phyloP scores from a whole-genome alignment of 2,329 filamentous ascomycete species.

The Stachybotrys chlorohalonatus region DNA sequence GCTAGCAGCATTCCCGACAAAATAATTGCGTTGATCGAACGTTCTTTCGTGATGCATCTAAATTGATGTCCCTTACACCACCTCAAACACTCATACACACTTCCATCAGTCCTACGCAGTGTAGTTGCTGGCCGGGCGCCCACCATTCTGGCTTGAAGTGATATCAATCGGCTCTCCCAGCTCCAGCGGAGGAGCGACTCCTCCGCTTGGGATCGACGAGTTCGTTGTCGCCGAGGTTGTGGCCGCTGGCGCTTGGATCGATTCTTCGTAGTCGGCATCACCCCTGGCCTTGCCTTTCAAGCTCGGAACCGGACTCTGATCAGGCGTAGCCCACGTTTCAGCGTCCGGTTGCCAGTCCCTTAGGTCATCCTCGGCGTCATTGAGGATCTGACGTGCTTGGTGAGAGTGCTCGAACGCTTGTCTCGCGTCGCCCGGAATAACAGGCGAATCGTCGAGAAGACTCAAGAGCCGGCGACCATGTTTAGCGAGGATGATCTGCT shows the following conservation, averaged over 20 bases:
- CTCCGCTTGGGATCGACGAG: too few relatives aligned
- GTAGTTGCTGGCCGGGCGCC: too few relatives aligned
- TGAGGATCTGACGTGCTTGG: constrained; percentile 75
- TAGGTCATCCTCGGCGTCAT: constrained; percentile 86
- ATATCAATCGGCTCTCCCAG: too few relatives aligned
- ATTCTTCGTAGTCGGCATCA: neutral
- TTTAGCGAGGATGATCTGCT: constrained; percentile 88
- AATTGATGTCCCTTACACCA: too few relatives aligned
- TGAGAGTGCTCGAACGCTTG: constrained; percentile 56
- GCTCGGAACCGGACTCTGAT: constrained; percentile 12
- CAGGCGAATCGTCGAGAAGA: constrained; percentile 79
- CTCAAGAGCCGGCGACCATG: constrained; percentile 80
- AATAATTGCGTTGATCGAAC: too few relatives aligned
- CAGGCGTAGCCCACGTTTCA: constrained; percentile 19
- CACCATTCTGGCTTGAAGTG: too few relatives aligned
- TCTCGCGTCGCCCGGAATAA: constrained; percentile 75
- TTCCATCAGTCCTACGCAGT: too few relatives aligned
- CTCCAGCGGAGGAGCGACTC: too few relatives aligned
- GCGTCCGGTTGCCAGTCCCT: constrained; percentile 56
- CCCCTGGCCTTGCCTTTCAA: constrained; percentile 17
- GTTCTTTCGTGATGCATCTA: too few relatives aligned
- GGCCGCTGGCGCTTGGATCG: neutral
- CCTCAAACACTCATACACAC: too few relatives aligned
- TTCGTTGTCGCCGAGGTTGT: too few relatives aligned
- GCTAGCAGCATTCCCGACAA: too few relatives aligned